Evolutionary conservation across 2,329 filamentous ascomycete species (phyloP).

Genomic region (Neurospora sp.): DNA sequence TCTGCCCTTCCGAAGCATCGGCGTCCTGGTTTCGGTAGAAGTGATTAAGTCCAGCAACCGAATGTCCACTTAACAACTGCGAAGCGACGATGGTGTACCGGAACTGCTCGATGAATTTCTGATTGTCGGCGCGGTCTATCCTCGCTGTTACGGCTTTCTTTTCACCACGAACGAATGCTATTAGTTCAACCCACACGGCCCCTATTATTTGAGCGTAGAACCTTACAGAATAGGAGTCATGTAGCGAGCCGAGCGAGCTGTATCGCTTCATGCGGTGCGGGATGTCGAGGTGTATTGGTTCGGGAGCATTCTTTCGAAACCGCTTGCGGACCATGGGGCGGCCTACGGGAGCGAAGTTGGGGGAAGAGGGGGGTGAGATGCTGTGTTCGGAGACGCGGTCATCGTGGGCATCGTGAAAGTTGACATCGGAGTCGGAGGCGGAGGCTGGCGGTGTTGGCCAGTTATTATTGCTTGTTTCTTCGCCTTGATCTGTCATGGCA

Average conservation of each 20-base stretch:
- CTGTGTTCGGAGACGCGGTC: slow-evolving; percentile 21
- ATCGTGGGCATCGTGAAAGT: background rate
- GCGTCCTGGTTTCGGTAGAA: slow-evolving; percentile 12
- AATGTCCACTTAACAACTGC: slow-evolving; percentile 69
- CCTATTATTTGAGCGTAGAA: slow-evolving; percentile 6
- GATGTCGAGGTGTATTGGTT: slow-evolving; percentile 33
- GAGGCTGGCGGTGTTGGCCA: slow-evolving; percentile 33
- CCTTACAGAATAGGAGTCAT: slow-evolving; percentile 43
- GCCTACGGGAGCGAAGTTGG: slow-evolving; percentile 46
- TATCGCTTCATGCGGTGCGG: slow-evolving; percentile 26
- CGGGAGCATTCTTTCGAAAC: slow-evolving; percentile 39
- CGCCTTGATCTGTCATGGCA: slow-evolving; percentile 36
- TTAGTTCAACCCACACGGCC: slow-evolving; percentile 1
- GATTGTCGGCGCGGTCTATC: slow-evolving; percentile 68
- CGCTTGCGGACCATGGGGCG: slow-evolving; percentile 43
- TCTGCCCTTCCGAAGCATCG: background rate
- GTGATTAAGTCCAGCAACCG: slow-evolving; percentile 36
- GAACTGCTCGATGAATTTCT: slow-evolving; percentile 83
- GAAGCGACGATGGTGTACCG: slow-evolving; percentile 90
- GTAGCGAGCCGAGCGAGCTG: slow-evolving; percentile 35
- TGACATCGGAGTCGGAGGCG: slow-evolving; percentile 3
- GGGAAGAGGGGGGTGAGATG: slow-evolving; percentile 37
- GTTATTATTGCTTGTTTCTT: slow-evolving; percentile 34
- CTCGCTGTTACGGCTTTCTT: slow-evolving; percentile 62
- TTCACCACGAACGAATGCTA: slow-evolving; percentile 8